These are phyloP conservation scores for Tuber brumale DNA, from an alignment of 495 filamentous ascomycete species.

Conservation along the genomic window DNA sequence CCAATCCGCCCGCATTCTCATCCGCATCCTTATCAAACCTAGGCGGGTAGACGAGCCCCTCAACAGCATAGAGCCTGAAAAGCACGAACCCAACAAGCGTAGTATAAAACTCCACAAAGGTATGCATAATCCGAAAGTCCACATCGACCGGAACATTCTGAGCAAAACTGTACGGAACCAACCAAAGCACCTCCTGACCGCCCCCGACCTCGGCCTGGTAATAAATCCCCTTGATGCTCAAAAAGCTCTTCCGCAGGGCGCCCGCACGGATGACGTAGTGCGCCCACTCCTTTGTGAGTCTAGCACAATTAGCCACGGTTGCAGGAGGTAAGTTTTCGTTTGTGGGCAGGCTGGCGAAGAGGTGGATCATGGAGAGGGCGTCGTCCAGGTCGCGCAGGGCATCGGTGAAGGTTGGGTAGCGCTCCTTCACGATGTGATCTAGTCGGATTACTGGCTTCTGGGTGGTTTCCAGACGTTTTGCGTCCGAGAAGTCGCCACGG, in stretches of 20 bases:
- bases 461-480: constrained; percentile 56
- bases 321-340: constrained; percentile 79
- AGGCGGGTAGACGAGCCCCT: constrained; percentile 88
- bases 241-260: constrained; percentile 86
- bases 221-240: constrained; percentile 98
- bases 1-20: constrained; percentile 79
- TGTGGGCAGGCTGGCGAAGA: constrained; percentile 93
- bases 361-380: constrained; percentile 90
- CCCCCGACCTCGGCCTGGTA: constrained; percentile 92
- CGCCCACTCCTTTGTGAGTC: constrained; percentile 86
- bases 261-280: constrained; percentile 91
- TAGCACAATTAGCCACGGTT: constrained; percentile 86
- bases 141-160: constrained; percentile 86
- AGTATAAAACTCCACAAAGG: constrained; percentile 97
- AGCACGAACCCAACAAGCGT: constrained; percentile 93
- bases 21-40: constrained; percentile 84
- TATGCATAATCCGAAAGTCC: constrained; percentile 97
- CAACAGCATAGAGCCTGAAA: constrained; percentile 81
- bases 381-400: constrained; percentile 93
- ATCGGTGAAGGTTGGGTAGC: constrained; percentile 95
- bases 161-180: constrained; percentile 95
- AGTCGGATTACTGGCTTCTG: constrained; percentile 78
- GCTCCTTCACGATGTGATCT: constrained; percentile 94
- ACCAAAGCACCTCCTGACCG: constrained; percentile 95
- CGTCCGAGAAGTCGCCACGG: constrained; percentile 81